These are phyloP conservation scores for Nitzschia sp. DNA, from an alignment of 108 stramenopile genomes.

Conservation along the genomic window DNA sequence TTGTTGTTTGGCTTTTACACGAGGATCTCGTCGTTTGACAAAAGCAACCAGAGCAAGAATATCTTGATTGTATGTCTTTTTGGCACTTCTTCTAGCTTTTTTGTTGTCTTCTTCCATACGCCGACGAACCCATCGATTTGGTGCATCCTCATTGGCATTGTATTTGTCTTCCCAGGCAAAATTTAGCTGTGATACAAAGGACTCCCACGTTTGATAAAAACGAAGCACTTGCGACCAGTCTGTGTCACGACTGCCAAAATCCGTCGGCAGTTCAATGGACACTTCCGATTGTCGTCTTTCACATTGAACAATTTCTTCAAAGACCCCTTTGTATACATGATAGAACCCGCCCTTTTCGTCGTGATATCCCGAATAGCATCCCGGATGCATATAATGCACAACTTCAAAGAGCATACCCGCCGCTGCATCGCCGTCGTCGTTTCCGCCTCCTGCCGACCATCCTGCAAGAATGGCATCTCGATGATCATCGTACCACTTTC, in stretches of 20 bases:
- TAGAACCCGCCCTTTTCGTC: slow-evolving; percentile 68
- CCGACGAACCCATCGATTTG: slow-evolving; percentile 73
- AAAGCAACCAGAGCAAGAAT: slow-evolving; percentile 73
- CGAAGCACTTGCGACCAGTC: slow-evolving; percentile 53
- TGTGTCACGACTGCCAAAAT: slow-evolving; percentile 62
- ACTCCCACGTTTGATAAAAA: slow-evolving; percentile 87
- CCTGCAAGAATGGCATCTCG: slow-evolving; percentile 83
- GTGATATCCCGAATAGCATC: slow-evolving; percentile 73
- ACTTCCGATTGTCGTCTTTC: slow-evolving; percentile 53
- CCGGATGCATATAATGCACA: slow-evolving; percentile 64
- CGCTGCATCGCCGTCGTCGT: slow-evolving; percentile 32
- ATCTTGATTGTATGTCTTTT: slow-evolving; percentile 72
- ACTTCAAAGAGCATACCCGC: slow-evolving; percentile 73
- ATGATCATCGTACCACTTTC: slow-evolving; percentile 93
- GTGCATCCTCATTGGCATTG: slow-evolving; percentile 70
- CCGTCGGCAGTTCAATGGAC: slow-evolving; percentile 48
- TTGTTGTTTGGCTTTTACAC: slow-evolving; percentile 56
- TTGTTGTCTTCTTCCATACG: slow-evolving; percentile 87
- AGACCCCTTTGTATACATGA: slow-evolving; percentile 61
- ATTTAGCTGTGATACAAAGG: slow-evolving; percentile 61
- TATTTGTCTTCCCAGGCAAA: slow-evolving; percentile 89
- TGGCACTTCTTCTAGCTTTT: slow-evolving; percentile 74
- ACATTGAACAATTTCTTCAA: slow-evolving; percentile 63
- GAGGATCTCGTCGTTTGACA: slow-evolving; percentile 87
- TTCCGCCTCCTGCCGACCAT: slow-evolving; percentile 40